These are phyloP conservation scores for Craspedostauros australis DNA, from an alignment of 108 stramenopile species.

Conservation along the genomic window DNA sequence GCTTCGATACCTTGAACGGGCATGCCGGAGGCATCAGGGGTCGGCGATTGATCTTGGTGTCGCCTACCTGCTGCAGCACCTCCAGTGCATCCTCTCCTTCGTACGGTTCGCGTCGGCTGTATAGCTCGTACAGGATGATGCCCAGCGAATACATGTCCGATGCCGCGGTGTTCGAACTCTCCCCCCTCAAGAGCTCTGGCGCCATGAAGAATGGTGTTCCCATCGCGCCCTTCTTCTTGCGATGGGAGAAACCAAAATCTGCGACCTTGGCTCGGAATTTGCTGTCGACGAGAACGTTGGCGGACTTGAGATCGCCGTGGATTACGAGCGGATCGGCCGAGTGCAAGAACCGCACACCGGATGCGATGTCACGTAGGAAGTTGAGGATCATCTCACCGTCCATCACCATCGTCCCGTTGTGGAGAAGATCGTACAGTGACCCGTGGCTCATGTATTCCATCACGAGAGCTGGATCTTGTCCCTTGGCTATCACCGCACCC, in stretches of 20 bases:
- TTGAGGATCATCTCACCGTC: conserved; percentile 39
- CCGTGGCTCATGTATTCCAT: conserved; percentile 63
- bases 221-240: conserved; percentile 32
- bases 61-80: conserved; percentile 21
- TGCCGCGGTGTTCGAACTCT: conserved; percentile 28
- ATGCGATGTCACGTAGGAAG: conserved; percentile 37
- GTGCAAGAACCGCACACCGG: conserved; percentile 46
- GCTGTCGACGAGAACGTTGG: conserved; percentile 44
- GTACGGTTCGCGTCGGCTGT: conserved; percentile 40
- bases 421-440: conserved; percentile 45
- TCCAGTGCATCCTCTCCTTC: conserved; percentile 35
- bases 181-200: conserved; percentile 58
- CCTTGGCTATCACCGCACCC: conserved; percentile 22
- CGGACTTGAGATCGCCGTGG: conserved; percentile 37
- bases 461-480: conserved; percentile 34
- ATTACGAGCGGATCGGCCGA: conserved; percentile 34
- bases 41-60: conserved; percentile 29
- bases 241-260: conserved; percentile 52
- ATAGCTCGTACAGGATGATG: conserved; percentile 51
- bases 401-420: conserved; percentile 37
- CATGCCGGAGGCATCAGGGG: conserved; percentile 26
- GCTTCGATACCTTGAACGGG: conserved; percentile 20
- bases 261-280: conserved; percentile 43
- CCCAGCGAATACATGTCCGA: conserved; percentile 60
- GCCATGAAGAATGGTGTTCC: conserved; percentile 97